Percentiles rank a stretch among this genome's conserved stretches.
These are phyloP conservation scores for Tilletia indica DNA, from an alignment of 1,284 basidiomycete species.

Conservation along the genomic window DNA sequence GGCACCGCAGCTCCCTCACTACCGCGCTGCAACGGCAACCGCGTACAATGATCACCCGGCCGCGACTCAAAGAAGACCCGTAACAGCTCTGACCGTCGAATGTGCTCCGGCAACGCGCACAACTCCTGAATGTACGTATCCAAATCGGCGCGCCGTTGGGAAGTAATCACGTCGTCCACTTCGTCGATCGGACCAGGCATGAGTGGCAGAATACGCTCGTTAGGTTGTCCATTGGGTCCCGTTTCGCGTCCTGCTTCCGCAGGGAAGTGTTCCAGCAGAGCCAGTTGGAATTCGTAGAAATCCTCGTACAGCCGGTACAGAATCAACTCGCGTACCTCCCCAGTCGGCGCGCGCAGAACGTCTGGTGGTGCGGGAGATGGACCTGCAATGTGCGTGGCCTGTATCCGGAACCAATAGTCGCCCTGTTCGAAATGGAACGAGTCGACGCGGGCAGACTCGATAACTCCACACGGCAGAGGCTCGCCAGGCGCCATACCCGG, in stretches of 20 bases:
- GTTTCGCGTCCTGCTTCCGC: slow-evolving; percentile 66
- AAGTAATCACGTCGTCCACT: slow-evolving; percentile 82
- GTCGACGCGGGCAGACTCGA: slow-evolving; percentile 84
- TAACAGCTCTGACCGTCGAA: slow-evolving; percentile 77
- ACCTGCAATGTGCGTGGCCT: slow-evolving; percentile 68
- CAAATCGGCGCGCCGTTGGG: slow-evolving; percentile 76
- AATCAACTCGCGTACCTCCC: slow-evolving; percentile 69
- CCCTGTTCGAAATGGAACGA: slow-evolving; percentile 95
- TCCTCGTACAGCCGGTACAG: slow-evolving; percentile 95
- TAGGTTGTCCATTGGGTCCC: slow-evolving; percentile 56
- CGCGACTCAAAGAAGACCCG: slow-evolving; percentile 81
- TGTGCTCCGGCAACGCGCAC: slow-evolving; percentile 71
- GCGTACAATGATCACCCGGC: slow-evolving; percentile 69
- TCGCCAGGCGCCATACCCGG: slow-evolving; percentile 42
- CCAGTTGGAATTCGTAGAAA: slow-evolving; percentile 96
- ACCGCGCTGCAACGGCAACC: slow-evolving; percentile 5
- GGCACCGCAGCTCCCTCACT: not conserved
- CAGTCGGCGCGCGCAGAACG: slow-evolving; percentile 35
- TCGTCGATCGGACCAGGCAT: slow-evolving; percentile 86
- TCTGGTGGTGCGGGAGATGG: slow-evolving; percentile 32
- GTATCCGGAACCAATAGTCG: slow-evolving; percentile 95
- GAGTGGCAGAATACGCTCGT: slow-evolving; percentile 77
- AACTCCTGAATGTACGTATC: slow-evolving; percentile 83
- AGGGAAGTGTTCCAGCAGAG: slow-evolving; percentile 79
- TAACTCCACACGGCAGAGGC: slow-evolving; percentile 64